Evolutionary conservation across 768 basidiomycete genomes (phyloP), one percentile per base, ranked within the genome.

Genomic region (Rhizopogon roseolus): DNA sequence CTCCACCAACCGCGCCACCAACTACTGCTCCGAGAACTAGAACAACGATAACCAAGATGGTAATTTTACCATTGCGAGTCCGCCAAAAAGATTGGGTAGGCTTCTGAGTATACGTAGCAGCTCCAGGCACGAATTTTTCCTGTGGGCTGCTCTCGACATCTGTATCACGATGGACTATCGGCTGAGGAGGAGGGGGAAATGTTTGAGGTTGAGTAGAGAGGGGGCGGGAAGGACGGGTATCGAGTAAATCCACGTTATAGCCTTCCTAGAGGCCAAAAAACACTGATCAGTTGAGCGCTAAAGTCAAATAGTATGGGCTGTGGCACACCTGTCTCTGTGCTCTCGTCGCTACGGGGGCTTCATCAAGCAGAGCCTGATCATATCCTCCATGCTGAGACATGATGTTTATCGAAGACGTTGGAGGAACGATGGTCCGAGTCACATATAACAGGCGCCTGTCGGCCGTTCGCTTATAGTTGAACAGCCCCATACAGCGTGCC

Each of bases 1-100:
- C 76, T 10, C 76, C 83, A 19, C 81, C 84, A 1, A 84, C 83
- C 0, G 74, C 82, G 19, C 82, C 84, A 1, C 82, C 84, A 7
- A 85, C 74, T 2, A 79, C 69, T 1, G 75, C 83, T 1, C 68
- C 82, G 41, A 85, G 50, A 49, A 81, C 55, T 28, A 81, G 60
- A 40, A 83, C 28, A 2, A 60, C 64, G 14, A 68, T 58, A 49
- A 81, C 40, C 52, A 65, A 54, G 16, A 79, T 61, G 51, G 66
- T 60, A 38, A 80, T 63, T 6, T 74, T 67, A 7, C 80, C 80
- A 16, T 71, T 76, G 29, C 61, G 74, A 22, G 68, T 79, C 49
- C 76, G 73, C 72, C 78, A 84, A 65, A 81, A 85, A 5, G 80
- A 73, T 16, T 28, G 44, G 7, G 59, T 16, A 13, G 60, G 9